These are phyloP conservation scores for Pythium periplocum DNA, from an alignment of 352 stramenopile genomes.

Conservation along the genomic window DNA sequence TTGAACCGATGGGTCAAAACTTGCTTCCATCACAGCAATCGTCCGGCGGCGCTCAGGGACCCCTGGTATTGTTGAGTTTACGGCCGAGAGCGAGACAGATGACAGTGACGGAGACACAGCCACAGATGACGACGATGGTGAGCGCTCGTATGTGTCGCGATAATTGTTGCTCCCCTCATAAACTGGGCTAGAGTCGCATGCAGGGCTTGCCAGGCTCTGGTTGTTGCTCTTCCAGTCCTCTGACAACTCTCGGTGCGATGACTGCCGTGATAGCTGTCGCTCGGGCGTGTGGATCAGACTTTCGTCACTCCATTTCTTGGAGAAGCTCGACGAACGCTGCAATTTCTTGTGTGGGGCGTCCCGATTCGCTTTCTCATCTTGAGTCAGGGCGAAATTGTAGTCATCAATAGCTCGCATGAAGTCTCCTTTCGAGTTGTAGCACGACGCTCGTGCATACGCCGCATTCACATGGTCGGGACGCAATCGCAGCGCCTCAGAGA, in stretches of 20 bases:
- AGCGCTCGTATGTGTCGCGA: background rate
- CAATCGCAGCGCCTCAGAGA: slow-evolving; percentile 59
- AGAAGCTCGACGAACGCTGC: slow-evolving; percentile 9
- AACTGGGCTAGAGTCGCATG: background rate
- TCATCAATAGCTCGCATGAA: slow-evolving; percentile 86
- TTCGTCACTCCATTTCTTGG: background rate
- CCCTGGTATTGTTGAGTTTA: too few relatives aligned
- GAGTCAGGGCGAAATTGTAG: slow-evolving; percentile 84
- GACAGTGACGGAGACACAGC: too few relatives aligned
- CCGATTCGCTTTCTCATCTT: slow-evolving; percentile 40
- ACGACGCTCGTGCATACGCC: slow-evolving; percentile 80
- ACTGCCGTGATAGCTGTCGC: too few relatives aligned
- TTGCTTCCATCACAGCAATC: slow-evolving; percentile 23
- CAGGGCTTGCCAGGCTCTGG: slow-evolving; percentile 5
- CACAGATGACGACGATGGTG: background rate
- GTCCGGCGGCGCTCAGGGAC: slow-evolving; percentile 15
- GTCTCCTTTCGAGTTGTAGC: slow-evolving; percentile 82
- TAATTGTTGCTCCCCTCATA: slow-evolving; percentile 4
- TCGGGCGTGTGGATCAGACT: slow-evolving; percentile 7
- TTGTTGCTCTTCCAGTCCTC: slow-evolving; percentile 10
- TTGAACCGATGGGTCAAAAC: background rate
- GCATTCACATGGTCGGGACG: slow-evolving; percentile 88
- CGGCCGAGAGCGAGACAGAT: too few relatives aligned
- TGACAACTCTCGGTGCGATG: too few relatives aligned
- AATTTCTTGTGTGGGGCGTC: slow-evolving; percentile 25